Percentiles rank a stretch among this genome's conserved stretches.
Conservation (phyloP, 148 eudicot genomes). For the Chenopodium formosanum region DNA sequence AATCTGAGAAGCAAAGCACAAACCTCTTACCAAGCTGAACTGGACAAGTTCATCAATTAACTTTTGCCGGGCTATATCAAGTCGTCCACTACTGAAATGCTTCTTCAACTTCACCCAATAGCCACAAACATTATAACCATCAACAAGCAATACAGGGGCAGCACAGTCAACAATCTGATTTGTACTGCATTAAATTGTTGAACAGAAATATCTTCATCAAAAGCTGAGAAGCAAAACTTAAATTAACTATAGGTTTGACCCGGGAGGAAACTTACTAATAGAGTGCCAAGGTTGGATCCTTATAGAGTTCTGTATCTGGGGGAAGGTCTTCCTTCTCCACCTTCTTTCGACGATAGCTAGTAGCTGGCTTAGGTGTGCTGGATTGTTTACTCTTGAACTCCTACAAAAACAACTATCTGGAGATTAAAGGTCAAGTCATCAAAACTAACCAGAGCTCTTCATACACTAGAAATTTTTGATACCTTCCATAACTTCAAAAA, state of each 20-base stretch:
- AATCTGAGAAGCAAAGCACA: conserved; percentile 35
- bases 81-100: conserved; percentile 79
- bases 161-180: conserved; percentile 74
- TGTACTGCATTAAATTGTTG: conserved; percentile 52
- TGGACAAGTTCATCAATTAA: conserved; percentile 79
- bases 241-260: conserved; percentile 27
- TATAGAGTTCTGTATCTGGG: conserved; percentile 57
- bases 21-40: conserved; percentile 90
- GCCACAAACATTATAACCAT: conserved; percentile 98
- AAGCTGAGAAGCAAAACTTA: conserved; percentile 8
- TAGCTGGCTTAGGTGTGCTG: conserved; percentile 68
- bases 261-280: conserved; percentile 53
- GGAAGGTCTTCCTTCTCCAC: conserved; percentile 88
- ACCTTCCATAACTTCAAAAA: conserved; percentile 89
- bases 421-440: not conserved
- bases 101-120: conserved; percentile 93
- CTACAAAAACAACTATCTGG: conserved; percentile 32
- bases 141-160: conserved; percentile 92
- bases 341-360: conserved; percentile 89
- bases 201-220: conserved; percentile 19
- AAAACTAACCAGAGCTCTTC: not conserved
- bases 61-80: conserved; percentile 90
- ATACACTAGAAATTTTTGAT: conserved; percentile 2
- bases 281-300: conserved; percentile 78
- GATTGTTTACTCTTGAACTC: conserved; percentile 67